A percentile compares a stretch with the other conserved stretches of the same genome.
Conservation (phyloP, 192 early-diverging fungal species). For the Dissophora globulifera region DNA sequence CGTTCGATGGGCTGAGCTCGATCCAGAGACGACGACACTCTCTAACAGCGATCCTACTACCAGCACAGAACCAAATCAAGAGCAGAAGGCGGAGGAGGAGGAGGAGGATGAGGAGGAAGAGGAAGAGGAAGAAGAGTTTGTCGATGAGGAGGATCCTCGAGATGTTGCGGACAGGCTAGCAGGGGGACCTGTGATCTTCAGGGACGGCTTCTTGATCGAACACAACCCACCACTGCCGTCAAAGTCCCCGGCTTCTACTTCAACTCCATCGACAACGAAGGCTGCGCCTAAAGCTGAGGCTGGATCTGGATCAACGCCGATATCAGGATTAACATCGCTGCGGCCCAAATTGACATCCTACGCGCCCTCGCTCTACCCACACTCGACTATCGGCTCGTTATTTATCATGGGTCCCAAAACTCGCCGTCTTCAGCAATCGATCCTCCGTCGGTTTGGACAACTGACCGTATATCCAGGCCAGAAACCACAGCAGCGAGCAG, state of each 20-base stretch:
- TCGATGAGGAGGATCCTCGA: constrained; percentile 46
- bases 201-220: constrained; percentile 64
- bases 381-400: constrained; percentile 71
- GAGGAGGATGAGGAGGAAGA: constrained; percentile 1
- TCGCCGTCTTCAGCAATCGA: constrained; percentile 37
- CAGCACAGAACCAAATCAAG: not conserved
- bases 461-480: constrained; percentile 47
- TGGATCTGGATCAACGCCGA: constrained; percentile 44
- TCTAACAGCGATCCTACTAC: not conserved
- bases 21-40: constrained; percentile 5
- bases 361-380: constrained; percentile 61
- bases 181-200: constrained; percentile 38
- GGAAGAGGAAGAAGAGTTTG: constrained; percentile 31
- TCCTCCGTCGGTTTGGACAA: constrained; percentile 35
- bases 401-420: constrained; percentile 67
- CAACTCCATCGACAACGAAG: no score
- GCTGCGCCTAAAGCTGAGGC: not conserved
- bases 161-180: constrained; percentile 35
- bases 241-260: constrained; percentile 17
- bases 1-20: constrained; percentile 46
- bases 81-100: not conserved
- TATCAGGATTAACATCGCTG: constrained; percentile 54
- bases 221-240: constrained; percentile 40
- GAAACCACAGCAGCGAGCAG: constrained; percentile 35
- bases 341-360: constrained; percentile 58